Conservation (phyloP, 148 eudicot genomes). For the Rhododendron simsii region DNA sequence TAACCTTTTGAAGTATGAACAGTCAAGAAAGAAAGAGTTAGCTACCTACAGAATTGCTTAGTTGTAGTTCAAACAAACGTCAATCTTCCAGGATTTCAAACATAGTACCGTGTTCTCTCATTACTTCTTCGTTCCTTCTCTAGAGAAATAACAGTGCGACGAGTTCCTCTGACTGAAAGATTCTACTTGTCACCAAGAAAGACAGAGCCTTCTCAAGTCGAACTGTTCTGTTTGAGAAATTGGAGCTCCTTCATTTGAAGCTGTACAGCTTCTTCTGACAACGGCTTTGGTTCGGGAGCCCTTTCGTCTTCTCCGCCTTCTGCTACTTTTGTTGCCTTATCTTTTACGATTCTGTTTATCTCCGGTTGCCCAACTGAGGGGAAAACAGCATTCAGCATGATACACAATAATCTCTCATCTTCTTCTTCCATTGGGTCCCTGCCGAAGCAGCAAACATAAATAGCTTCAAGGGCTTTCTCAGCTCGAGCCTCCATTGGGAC, state of each 20-base stretch:
- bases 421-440: conserved; percentile 67
- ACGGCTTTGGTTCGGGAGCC: conserved; percentile 38
- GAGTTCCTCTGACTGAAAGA: neutral
- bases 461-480: conserved; percentile 90
- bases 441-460: conserved; percentile 77
- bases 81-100: neutral
- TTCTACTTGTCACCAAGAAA: neutral
- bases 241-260: conserved; percentile 91
- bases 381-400: conserved; percentile 72
- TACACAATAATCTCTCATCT: conserved; percentile 36
- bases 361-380: conserved; percentile 51
- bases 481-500: conserved; percentile 59
- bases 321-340: conserved; percentile 47
- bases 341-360: conserved; percentile 46
- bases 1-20: neutral
- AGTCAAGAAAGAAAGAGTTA: neutral
- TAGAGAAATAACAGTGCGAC: neutral
- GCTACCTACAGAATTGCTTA: neutral
- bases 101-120: neutral
- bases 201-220: neutral
- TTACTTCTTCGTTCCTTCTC: neutral
- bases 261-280: conserved; percentile 83
- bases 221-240: conserved; percentile 64
- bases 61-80: neutral
- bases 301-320: conserved; percentile 47